Evolutionary conservation across 495 filamentous ascomycete species (phyloP).

Genomic region (Penicillium paxilli): DNA sequence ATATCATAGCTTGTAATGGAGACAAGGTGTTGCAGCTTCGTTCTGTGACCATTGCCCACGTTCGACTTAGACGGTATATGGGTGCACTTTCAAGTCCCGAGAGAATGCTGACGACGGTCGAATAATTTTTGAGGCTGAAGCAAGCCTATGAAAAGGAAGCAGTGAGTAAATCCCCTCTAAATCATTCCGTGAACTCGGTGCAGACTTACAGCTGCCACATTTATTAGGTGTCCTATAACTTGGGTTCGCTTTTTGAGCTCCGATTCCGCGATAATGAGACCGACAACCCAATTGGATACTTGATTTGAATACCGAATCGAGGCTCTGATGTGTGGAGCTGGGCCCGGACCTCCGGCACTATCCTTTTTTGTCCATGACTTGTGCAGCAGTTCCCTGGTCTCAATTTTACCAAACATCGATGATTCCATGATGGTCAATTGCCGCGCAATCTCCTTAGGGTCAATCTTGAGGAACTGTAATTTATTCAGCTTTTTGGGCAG

Average conservation of each 20-base stretch:
- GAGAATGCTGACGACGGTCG: slow-evolving; percentile 89
- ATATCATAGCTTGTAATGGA: slow-evolving; percentile 81
- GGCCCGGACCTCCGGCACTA: slow-evolving; percentile 63
- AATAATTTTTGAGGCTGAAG: slow-evolving; percentile 84
- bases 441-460: slow-evolving; percentile 84
- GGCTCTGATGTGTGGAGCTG: slow-evolving; percentile 85
- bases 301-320: slow-evolving; percentile 93
- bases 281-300: slow-evolving; percentile 93
- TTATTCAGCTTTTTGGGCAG: slow-evolving; percentile 96
- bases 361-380: slow-evolving; percentile 91
- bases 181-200: not conserved
- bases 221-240: slow-evolving; percentile 91
- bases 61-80: slow-evolving; percentile 82
- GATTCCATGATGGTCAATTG: slow-evolving; percentile 94
- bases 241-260: slow-evolving; percentile 90
- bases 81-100: slow-evolving; percentile 86
- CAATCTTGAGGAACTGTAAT: slow-evolving; percentile 90
- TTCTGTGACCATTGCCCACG: slow-evolving; percentile 82
- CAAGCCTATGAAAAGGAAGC: slow-evolving; percentile 63
- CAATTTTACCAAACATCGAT: slow-evolving; percentile 80
- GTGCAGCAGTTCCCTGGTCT: slow-evolving; percentile 81
- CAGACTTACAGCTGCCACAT: slow-evolving; percentile 72
- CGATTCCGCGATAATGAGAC: slow-evolving; percentile 85
- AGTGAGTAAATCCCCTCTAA: not conserved
- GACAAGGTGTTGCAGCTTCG: slow-evolving; percentile 70